A percentile compares a stretch with the other conserved stretches of the same genome.
Conservation (phyloP, 306 rosid species). For the Acmispon strigosus region DNA sequence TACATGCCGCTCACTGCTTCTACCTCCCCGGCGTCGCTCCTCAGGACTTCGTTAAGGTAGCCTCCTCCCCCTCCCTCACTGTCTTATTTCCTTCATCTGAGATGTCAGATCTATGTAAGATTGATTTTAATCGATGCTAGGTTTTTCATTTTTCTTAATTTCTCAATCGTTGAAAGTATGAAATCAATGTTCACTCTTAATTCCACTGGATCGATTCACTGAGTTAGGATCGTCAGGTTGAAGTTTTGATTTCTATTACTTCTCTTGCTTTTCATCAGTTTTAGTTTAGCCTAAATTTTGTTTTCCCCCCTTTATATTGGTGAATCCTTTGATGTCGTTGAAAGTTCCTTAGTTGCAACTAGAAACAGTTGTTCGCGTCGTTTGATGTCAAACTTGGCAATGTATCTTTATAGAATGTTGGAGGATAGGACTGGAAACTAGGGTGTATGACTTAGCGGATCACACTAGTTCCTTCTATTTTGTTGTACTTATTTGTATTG, state of each 20-base stretch:
- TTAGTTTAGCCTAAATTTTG: not conserved
- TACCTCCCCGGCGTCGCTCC: constrained; percentile 99
- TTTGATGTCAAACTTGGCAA: not conserved
- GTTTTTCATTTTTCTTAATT: not conserved
- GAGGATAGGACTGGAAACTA: not conserved
- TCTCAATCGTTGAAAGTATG: not conserved
- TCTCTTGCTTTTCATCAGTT: not conserved
- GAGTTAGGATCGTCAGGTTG: not conserved
- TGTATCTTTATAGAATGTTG: not conserved
- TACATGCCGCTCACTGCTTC: constrained; percentile 60
- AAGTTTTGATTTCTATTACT: not conserved
- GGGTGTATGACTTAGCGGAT: not conserved
- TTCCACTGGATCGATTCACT: constrained; percentile 10
- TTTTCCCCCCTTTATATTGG: not conserved
- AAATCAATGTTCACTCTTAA: not conserved
- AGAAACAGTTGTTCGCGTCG: not conserved
- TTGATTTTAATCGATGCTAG: not conserved
- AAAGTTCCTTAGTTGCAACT: too few species aligned
- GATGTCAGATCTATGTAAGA: constrained; percentile 39
- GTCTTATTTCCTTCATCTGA: constrained; percentile 21
- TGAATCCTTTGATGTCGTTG: not conserved
- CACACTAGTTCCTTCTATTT: not conserved
- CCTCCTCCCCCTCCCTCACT: too few species aligned
- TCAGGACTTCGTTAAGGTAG: constrained; percentile 78
- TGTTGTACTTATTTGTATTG: not conserved